Percentiles rank a stretch among this genome's conserved stretches.
These are phyloP conservation scores for Fragaria vesca DNA, from an alignment of 306 rosid species.

Conservation along the genomic window DNA sequence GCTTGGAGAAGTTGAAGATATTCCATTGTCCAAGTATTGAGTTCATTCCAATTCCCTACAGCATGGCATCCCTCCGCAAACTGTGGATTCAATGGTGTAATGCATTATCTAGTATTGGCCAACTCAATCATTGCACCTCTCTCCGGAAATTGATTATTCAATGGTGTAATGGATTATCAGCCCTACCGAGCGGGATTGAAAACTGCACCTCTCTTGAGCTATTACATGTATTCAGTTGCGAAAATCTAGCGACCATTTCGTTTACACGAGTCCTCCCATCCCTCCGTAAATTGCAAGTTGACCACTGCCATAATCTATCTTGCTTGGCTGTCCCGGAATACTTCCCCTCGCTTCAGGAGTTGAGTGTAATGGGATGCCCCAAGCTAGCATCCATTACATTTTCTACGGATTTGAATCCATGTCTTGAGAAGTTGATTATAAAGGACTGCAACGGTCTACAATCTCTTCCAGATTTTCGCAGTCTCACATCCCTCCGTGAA, in stretches of 20 bases:
- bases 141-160: background rate
- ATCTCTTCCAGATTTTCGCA: background rate
- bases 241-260: background rate
- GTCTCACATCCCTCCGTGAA: background rate
- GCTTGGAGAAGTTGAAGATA: background rate
- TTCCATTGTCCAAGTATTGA: accelerated
- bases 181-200: background rate
- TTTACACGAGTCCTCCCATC: background rate
- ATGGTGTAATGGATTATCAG: background rate
- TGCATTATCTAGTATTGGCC: background rate
- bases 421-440: background rate
- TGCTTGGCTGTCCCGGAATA: background rate
- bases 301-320: background rate
- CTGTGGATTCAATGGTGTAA: accelerated
- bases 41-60: background rate
- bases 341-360: background rate
- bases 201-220: background rate
- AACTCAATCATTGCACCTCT: background rate
- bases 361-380: too few species aligned
- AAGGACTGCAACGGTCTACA: background rate
- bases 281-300: background rate
- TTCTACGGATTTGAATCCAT: background rate
- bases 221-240: accelerated
- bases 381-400: background rate
- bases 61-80: background rate